Evolutionary conservation across 1,139 yeast species (phyloP).

Genomic region (Chernovozyma aurita): DNA sequence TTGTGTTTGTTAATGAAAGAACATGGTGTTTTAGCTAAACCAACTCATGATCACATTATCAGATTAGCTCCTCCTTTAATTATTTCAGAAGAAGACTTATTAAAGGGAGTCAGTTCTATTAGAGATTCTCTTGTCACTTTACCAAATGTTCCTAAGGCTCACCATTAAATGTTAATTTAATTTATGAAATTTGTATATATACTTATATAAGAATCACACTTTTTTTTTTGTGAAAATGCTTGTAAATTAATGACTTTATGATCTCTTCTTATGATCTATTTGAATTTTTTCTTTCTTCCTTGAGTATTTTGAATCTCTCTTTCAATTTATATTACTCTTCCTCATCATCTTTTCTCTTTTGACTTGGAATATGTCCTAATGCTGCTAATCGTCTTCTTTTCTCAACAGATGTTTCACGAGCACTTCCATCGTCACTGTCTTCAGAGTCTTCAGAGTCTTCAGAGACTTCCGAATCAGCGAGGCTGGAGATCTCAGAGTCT

Average conservation of each 20-base stretch:
- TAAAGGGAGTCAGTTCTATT: constrained; percentile 76
- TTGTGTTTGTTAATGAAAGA: constrained; percentile 86
- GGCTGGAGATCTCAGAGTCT: constrained; percentile 10
- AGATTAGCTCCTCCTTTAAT: constrained; percentile 96
- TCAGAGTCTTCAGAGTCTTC: constrained; percentile 13
- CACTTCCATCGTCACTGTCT: constrained; percentile 20
- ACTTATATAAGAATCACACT: background rate
- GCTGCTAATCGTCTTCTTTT: constrained; percentile 77
- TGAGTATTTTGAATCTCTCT: constrained; percentile 3
- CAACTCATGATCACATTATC: constrained; percentile 93
- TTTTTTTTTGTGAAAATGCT: background rate
- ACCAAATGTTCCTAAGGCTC: constrained; percentile 47
- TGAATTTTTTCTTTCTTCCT: too few species aligned
- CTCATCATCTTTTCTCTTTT: constrained; percentile 50
- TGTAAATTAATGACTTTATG: too few species aligned
- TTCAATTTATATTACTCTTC: constrained; percentile 55
- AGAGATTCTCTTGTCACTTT: constrained; percentile 55
- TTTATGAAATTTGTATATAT: background rate
- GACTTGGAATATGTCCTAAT: constrained; percentile 49
- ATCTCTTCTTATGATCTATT: too few species aligned
- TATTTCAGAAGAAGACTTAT: constrained; percentile 79
- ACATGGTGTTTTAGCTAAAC: constrained; percentile 89
- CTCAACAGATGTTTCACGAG: constrained; percentile 66
- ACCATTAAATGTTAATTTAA: constrained; percentile 23
- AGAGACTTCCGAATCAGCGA: constrained; percentile 14